Evolutionary conservation across 2,329 filamentous ascomycete species (phyloP).

Genomic region (Westerdykella sp.): DNA sequence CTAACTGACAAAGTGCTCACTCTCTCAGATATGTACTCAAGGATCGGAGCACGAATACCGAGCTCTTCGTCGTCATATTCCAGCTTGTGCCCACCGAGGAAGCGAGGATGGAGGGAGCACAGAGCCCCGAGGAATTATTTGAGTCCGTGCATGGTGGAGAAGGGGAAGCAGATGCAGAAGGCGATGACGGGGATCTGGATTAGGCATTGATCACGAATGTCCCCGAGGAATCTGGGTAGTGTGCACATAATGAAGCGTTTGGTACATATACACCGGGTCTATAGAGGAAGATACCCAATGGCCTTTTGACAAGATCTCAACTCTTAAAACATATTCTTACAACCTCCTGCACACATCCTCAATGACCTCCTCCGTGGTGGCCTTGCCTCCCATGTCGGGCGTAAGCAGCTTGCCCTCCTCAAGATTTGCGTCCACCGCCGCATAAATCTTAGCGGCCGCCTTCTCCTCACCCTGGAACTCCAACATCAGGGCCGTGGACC

Average conservation of each 20-base stretch:
- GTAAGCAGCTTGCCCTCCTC: conserved; percentile 75
- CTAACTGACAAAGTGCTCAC: conserved; percentile 61
- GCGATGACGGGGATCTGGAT: conserved; percentile 19
- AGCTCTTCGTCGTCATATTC: conserved; percentile 78
- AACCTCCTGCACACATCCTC: conserved; percentile 78
- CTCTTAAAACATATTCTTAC: conserved; percentile 40
- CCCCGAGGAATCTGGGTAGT: too few relatives aligned
- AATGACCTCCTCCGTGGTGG: conserved; percentile 79
- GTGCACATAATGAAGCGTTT: too few relatives aligned
- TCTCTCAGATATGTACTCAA: conserved; percentile 87
- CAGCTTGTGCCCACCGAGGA: conserved; percentile 66
- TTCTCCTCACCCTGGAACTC: conserved; percentile 86
- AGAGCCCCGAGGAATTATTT: conserved; percentile 20
- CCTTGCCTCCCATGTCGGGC: conserved; percentile 84
- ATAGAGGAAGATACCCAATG: too few relatives aligned
- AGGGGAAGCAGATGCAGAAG: conserved; percentile 3
- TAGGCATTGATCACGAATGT: conserved; percentile 1
- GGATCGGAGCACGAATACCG: conserved; percentile 64
- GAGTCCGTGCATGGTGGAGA: conserved; percentile 15
- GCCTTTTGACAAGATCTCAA: too few relatives aligned
- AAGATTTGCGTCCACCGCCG: conserved; percentile 84
- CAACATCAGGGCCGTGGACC: conserved; percentile 88
- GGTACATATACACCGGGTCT: too few relatives aligned
- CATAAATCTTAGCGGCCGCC: conserved; percentile 84
- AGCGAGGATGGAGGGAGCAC: conserved; percentile 19